phyloP scores from a whole-genome alignment of 345 rosid genomes.

The Gossypium mustelinum region DNA sequence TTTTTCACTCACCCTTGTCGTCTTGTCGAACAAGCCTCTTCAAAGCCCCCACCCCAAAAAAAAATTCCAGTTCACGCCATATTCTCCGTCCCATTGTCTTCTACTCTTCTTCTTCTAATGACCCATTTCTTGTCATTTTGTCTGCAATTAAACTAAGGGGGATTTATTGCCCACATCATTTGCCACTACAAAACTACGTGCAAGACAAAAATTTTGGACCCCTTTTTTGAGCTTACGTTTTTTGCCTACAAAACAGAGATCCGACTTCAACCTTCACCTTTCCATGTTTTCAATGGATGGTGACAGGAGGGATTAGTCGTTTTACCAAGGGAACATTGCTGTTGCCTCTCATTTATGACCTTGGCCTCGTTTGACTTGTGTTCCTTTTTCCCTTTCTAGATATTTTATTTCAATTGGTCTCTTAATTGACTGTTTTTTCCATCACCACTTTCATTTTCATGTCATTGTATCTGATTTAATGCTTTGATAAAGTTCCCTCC shows the following conservation, averaged over 20 bases:
- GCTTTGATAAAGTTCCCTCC: not conserved
- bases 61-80: conserved; percentile 37
- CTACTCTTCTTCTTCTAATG: conserved; percentile 17
- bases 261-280: conserved; percentile 3
- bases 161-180: not conserved
- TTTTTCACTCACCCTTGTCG: conserved; percentile 40
- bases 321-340: conserved; percentile 11
- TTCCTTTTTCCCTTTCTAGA: not conserved
- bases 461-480: not conserved
- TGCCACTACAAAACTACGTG: conserved; percentile 17
- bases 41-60: not conserved
- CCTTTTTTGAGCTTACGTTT: conserved; percentile 13
- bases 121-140: conserved; percentile 23
- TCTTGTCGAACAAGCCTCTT: conserved; percentile 41
- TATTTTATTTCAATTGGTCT: conserved; percentile 5
- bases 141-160: conserved; percentile 3
- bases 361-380: conserved; percentile 14
- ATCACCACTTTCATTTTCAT: not conserved
- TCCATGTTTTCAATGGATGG: conserved; percentile 24
- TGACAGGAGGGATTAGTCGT: conserved; percentile 14
- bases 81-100: conserved; percentile 62
- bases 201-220: conserved; percentile 30
- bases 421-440: not conserved
- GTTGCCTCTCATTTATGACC: conserved; percentile 1
- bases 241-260: conserved; percentile 19